Conservation (phyloP, 495 filamentous ascomycete genomes). For the Trichocladium uniseriatum region DNA sequence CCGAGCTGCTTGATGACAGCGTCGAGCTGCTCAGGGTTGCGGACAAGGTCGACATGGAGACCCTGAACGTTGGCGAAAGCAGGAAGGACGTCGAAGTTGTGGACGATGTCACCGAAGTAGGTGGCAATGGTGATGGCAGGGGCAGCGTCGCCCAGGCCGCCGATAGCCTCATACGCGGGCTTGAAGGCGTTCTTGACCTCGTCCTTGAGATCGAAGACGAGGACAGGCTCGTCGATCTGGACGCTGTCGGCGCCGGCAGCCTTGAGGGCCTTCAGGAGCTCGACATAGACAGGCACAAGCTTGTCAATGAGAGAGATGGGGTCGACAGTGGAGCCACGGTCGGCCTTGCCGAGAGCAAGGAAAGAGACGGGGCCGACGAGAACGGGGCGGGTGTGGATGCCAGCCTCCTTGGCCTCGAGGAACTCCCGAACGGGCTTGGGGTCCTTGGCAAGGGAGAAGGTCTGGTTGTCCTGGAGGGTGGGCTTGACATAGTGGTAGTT, state of each 20-base stretch:
- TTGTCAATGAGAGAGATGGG: constrained; percentile 88
- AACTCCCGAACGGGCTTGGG: constrained; percentile 94
- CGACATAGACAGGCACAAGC: constrained; percentile 83
- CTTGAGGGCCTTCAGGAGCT: constrained; percentile 87
- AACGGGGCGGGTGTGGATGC: constrained; percentile 85
- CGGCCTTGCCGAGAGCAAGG: constrained; percentile 91
- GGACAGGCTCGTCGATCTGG: constrained; percentile 94
- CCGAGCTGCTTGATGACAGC: constrained; percentile 83
- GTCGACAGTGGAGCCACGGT: constrained; percentile 81
- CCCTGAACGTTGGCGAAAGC: constrained; percentile 55
- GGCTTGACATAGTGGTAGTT: constrained; percentile 99
- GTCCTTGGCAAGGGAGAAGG: constrained; percentile 74
- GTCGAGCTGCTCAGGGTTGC: constrained; percentile 96
- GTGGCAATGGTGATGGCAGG: constrained; percentile 82
- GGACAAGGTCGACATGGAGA: constrained; percentile 91
- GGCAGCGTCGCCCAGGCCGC: constrained; percentile 60
- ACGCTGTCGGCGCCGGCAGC: constrained; percentile 87
- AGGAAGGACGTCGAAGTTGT: constrained; percentile 87
- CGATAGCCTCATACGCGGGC: constrained; percentile 86
- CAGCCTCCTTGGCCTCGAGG: constrained; percentile 93
- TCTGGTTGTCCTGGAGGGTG: constrained; percentile 89
- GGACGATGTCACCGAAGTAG: constrained; percentile 98
- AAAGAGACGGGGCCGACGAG: constrained; percentile 94
- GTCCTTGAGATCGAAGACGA: constrained; percentile 81
- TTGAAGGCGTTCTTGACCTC: constrained; percentile 96